Conservation (phyloP, 163 green algal species). For the Scenedesmus sp. region DNA sequence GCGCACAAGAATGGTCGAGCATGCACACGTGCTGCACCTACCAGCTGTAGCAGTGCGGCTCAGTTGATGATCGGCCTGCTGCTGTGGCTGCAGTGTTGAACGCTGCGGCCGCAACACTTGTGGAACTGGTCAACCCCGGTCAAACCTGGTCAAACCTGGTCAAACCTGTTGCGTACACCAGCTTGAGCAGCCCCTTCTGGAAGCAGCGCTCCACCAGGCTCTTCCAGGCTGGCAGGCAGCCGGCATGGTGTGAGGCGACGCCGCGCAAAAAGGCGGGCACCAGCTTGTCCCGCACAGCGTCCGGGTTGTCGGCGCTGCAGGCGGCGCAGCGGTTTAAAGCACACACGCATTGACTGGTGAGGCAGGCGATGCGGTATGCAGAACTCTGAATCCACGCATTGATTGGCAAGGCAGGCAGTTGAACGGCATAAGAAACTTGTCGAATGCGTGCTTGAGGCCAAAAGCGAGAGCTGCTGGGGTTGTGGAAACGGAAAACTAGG, state of each 20-base stretch:
- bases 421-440: too few species aligned
- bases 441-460: too few species aligned
- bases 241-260: constrained; percentile 92
- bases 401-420: too few species aligned
- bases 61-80: too few species aligned
- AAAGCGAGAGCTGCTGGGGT: too few species aligned
- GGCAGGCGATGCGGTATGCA: not conserved
- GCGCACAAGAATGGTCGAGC: too few species aligned
- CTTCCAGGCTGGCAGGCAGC: constrained; percentile 95
- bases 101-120: too few species aligned
- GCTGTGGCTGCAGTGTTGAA: too few species aligned
- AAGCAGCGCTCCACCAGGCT: constrained; percentile 91
- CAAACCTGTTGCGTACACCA: constrained; percentile 85
- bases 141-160: not conserved
- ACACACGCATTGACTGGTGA: not conserved
- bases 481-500: too few species aligned
- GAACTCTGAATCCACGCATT: too few species aligned
- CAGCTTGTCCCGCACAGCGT: constrained; percentile 78
- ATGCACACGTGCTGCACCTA: too few species aligned
- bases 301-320: constrained; percentile 74
- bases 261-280: constrained; percentile 80
- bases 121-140: not conserved
- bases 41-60: too few species aligned
- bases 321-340: not conserved
- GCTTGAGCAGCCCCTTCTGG: constrained; percentile 87